Conservation (phyloP, 768 basidiomycete genomes). For the Leccinum ochraceum region DNA sequence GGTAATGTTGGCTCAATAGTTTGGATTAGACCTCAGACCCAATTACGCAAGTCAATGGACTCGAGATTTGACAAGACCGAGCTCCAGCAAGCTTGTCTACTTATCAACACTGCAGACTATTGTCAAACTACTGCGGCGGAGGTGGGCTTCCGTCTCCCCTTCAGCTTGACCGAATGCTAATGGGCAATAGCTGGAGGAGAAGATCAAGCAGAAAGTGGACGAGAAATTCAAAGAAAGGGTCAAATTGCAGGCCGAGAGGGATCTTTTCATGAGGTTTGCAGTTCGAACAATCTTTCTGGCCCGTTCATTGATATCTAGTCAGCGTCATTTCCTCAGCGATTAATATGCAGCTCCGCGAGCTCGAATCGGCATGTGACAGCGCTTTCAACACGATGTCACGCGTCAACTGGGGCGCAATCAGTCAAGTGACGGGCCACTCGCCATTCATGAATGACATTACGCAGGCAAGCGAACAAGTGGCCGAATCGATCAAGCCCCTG, state of each 20-base stretch:
- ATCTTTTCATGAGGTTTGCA: constrained; percentile 82
- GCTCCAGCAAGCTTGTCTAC: constrained; percentile 79
- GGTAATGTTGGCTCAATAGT: constrained; percentile 5
- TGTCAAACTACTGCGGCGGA: constrained; percentile 90
- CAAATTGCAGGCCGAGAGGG: constrained; percentile 81
- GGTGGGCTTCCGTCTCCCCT: constrained; percentile 41
- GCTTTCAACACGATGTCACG: constrained; percentile 76
- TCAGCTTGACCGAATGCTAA: neutral
- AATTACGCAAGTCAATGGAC: constrained; percentile 72
- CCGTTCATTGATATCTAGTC: constrained; percentile 1
- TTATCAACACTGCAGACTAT: constrained; percentile 97
- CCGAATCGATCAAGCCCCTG: constrained; percentile 73
- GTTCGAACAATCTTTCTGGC: neutral
- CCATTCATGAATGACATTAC: constrained; percentile 78
- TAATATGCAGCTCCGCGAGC: constrained; percentile 73
- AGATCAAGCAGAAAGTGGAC: constrained; percentile 79
- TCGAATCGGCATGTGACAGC: constrained; percentile 82
- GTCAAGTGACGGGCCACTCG: constrained; percentile 87
- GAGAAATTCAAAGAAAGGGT: constrained; percentile 77
- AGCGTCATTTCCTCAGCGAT: constrained; percentile 89
- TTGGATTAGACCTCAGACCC: constrained; percentile 40
- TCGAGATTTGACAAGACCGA: constrained; percentile 74
- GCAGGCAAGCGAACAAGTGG: constrained; percentile 70
- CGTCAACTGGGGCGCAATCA: constrained; percentile 74
- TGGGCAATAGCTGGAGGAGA: constrained; percentile 78